These are phyloP conservation scores for Microsporum canis DNA, from an alignment of 2,329 filamentous ascomycete genomes.

Conservation along the genomic window DNA sequence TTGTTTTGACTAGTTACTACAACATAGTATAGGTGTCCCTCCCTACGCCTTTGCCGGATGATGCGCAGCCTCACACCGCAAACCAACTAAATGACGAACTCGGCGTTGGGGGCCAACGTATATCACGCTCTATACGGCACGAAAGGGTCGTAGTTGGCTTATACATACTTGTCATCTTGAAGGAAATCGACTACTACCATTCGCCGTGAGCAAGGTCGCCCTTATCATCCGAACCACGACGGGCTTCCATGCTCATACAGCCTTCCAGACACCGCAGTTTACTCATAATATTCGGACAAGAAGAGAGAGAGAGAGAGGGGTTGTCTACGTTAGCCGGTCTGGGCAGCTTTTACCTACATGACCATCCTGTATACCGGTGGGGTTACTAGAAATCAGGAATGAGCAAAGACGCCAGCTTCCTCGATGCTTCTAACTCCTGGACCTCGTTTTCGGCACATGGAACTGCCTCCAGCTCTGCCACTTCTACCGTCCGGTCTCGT, in stretches of 20 bases:
- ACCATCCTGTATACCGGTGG: background rate
- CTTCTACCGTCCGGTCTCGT: conserved; percentile 34
- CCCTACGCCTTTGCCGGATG: background rate
- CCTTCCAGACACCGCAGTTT: background rate
- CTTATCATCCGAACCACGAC: background rate
- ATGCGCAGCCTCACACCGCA: background rate
- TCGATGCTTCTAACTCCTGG: conserved; percentile 28
- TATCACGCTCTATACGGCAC: background rate
- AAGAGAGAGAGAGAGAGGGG: background rate
- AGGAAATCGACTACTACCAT: background rate
- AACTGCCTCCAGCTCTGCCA: conserved; percentile 22
- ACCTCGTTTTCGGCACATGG: conserved; percentile 20
- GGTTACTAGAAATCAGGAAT: conserved; percentile 23
- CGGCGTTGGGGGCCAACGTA: background rate
- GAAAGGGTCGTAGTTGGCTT: background rate
- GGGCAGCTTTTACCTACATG: background rate
- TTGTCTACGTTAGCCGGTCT: background rate
- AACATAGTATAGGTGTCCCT: background rate
- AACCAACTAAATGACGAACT: conserved; percentile 2
- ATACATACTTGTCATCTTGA: background rate
- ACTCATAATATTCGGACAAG: background rate
- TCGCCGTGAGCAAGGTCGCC: background rate
- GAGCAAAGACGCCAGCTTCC: conserved; percentile 30
- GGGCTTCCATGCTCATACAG: background rate
- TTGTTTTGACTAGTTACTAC: background rate